Evolutionary conservation across 2,329 filamentous ascomycete species (phyloP), one percentile per base, ranked within the genome.

Genomic region (Atkinsonella texensis): DNA sequence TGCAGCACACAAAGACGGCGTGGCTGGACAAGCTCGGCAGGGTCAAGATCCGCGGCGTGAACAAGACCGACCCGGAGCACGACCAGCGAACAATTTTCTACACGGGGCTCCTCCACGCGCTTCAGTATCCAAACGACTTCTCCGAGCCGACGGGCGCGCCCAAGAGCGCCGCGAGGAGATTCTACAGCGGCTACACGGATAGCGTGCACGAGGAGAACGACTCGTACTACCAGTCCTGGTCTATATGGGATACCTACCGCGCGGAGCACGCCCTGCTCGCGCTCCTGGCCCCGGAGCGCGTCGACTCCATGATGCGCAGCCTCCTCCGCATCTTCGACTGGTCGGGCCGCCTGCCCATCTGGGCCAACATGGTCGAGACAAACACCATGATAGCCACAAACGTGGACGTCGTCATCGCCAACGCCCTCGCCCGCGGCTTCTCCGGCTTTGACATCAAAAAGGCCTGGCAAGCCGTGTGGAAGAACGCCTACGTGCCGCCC

Each of bases 371-470:
- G 53, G 63, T 74, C 5, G 72, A 74, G 55, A 74, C 71, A 1
- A 74, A 74, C 58, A 74, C 73, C 54, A 75, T 74, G 72, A 72
- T 74, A 38, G 70, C 70, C 1, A 74, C 72, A 0, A 72, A 74
- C 52, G 72, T 70, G 13, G 71, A 74, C 46, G 71, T 66, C 1
- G 69, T 75, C 2, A 59, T 75, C 3, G 69, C 73, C n/a, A 74
- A 74, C 51, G 72, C 72, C 0, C 61, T 74, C 0, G 59, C 63
- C 10, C 64, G 69, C 6, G 70, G 69, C 2, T 75, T 74, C 54
- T 61, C 58, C 1, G 63, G 59, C 15, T 75, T 74, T 44, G 62
- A 74, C 43, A 55, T 73, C n/a, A 40, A 52, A 3, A 69, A 68
- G 42, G 69, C 71, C 0, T 75, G 71, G 72, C 50, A 60, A 11